Conservation (phyloP, 768 basidiomycete species). For the Hericium alpestre region DNA sequence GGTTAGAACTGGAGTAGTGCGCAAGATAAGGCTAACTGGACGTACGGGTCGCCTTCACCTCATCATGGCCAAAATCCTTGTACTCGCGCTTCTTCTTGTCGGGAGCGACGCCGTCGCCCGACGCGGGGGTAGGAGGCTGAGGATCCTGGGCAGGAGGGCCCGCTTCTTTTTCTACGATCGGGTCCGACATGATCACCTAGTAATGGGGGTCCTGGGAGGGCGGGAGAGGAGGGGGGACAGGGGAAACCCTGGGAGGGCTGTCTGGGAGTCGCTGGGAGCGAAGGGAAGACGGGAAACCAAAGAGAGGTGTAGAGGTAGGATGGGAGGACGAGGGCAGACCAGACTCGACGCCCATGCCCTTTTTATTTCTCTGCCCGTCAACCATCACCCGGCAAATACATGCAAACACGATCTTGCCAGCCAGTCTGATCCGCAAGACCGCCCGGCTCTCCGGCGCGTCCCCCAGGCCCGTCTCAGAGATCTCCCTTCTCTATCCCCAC, state of each 20-base stretch:
- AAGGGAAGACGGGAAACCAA: slow-evolving; percentile 15
- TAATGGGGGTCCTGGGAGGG: not conserved
- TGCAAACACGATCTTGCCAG: not conserved
- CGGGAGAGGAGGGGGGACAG: slow-evolving; percentile 14
- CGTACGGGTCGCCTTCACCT: slow-evolving; percentile 57
- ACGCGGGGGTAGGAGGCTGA: slow-evolving; percentile 20
- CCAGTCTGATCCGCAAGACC: not conserved
- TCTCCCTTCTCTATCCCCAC: too few relatives aligned
- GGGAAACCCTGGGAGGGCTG: slow-evolving; percentile 5
- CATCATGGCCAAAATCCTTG: slow-evolving; percentile 75
- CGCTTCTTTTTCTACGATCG: slow-evolving; percentile 56
- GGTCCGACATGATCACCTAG: slow-evolving; percentile 21
- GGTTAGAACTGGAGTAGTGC: slow-evolving; percentile 10
- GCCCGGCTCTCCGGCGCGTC: not conserved
- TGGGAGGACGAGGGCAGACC: not conserved
- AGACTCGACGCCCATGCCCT: not conserved
- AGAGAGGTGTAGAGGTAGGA: slow-evolving; percentile 8
- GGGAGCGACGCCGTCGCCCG: slow-evolving; percentile 8
- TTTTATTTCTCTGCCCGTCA: not conserved
- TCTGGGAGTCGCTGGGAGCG: slow-evolving; percentile 4
- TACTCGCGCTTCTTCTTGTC: slow-evolving; percentile 69
- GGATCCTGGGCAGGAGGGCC: slow-evolving; percentile 37
- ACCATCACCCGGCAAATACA: not conserved
- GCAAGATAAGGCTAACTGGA: slow-evolving; percentile 10
- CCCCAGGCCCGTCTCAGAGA: too few relatives aligned